These are phyloP conservation scores for Poa pratensis DNA, from an alignment of 176 grass and related monocot genomes.

Conservation along the genomic window DNA sequence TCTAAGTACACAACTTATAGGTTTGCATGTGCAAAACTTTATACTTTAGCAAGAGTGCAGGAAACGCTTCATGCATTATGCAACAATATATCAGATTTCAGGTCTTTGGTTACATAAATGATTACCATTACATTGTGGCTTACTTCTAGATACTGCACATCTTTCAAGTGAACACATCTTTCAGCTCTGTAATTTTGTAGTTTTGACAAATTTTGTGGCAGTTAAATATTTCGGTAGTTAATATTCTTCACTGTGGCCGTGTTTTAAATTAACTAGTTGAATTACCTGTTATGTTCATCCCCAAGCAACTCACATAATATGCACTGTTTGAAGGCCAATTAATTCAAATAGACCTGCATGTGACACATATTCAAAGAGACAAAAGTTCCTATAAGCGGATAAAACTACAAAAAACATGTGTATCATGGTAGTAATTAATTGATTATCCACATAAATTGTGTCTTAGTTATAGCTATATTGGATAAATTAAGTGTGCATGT, in stretches of 20 bases:
- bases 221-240: background rate
- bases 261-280: background rate
- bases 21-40: background rate
- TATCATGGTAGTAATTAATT: background rate
- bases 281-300: conserved; percentile 2
- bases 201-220: background rate
- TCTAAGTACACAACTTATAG: background rate
- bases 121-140: background rate
- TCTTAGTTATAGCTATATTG: background rate
- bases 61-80: background rate
- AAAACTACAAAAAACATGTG: background rate
- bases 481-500: background rate
- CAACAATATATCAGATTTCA: background rate
- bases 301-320: background rate
- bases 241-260: background rate
- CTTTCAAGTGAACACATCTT: background rate
- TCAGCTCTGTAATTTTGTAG: background rate
- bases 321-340: background rate
- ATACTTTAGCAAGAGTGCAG: background rate
- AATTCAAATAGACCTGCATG: too few species aligned
- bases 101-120: background rate
- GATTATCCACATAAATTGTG: background rate
- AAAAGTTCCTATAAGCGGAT: background rate
- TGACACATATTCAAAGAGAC: too few species aligned
- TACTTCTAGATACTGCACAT: background rate